phyloP scores from a whole-genome alignment of 345 rosid species.

The Abelmoschus esculentus region DNA sequence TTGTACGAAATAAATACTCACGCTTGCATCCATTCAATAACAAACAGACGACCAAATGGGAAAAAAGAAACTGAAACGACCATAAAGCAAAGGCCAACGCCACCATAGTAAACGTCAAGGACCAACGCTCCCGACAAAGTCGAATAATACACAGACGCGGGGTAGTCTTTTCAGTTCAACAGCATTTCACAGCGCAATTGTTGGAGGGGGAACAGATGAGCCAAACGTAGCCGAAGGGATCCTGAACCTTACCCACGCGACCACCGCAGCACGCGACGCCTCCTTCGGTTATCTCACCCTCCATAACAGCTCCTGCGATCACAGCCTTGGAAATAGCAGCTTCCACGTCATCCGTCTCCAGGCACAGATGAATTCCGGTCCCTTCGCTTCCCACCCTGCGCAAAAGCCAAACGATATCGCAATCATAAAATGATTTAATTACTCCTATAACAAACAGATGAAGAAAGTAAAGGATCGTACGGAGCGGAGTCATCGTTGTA shows the following conservation, averaged over 20 bases:
- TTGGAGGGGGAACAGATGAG: slow-evolving; percentile 39
- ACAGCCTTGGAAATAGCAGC: slow-evolving; percentile 61
- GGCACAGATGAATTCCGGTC: slow-evolving; percentile 18
- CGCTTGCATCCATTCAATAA: too few species aligned
- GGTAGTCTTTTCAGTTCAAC: too few species aligned
- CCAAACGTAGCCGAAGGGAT: slow-evolving; percentile 80
- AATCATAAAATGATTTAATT: background rate
- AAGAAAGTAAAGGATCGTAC: slow-evolving; percentile 26
- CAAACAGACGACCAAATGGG: too few species aligned
- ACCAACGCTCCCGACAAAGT: background rate
- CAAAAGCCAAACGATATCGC: background rate
- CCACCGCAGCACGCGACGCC: slow-evolving; percentile 42
- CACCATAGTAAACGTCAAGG: too few species aligned
- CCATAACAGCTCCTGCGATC: slow-evolving; percentile 50
- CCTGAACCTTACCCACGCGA: slow-evolving; percentile 59
- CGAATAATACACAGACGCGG: background rate
- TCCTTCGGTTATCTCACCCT: slow-evolving; percentile 36
- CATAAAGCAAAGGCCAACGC: too few species aligned
- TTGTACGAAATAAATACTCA: too few species aligned
- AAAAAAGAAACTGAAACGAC: too few species aligned
- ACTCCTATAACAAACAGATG: background rate
- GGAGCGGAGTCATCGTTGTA: slow-evolving; percentile 30
- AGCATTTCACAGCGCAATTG: slow-evolving; percentile 7
- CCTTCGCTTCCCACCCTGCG: slow-evolving; percentile 32
- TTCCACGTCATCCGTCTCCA: slow-evolving; percentile 66